These are phyloP conservation scores for Ceratocystis eucalypticola DNA, from an alignment of 2,329 filamentous ascomycete species.

Conservation along the genomic window DNA sequence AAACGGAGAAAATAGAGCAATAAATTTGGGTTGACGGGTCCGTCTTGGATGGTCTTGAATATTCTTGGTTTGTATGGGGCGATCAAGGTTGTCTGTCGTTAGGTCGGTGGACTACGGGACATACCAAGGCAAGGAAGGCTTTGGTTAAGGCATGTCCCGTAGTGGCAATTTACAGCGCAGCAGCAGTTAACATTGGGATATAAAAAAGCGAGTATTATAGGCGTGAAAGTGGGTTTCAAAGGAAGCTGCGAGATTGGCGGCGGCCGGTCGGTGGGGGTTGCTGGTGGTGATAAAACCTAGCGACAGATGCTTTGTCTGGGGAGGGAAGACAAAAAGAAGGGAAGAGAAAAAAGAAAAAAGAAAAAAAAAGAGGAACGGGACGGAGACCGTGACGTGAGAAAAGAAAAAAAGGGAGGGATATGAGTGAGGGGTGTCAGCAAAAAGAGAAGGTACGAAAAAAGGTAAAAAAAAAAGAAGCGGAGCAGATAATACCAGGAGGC, in stretches of 20 bases:
- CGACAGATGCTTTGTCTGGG: constrained; percentile 21
- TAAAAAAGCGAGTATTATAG: constrained; percentile 54
- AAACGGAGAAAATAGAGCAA: constrained; percentile 6
- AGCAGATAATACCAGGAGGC: constrained; percentile 5
- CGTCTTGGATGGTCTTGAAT: constrained; percentile 27
- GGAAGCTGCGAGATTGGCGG: constrained; percentile 16
- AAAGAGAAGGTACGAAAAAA: neutral
- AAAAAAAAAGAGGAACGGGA: neutral
- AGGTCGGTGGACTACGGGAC: constrained; percentile 78
- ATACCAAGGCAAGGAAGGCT: constrained; percentile 26
- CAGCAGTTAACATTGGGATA: constrained; percentile 27
- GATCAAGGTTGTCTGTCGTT: constrained; percentile 46
- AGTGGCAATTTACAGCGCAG: constrained; percentile 88
- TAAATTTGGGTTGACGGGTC: constrained; percentile 39
- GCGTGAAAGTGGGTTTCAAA: constrained; percentile 55
- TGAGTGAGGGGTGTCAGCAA: neutral
- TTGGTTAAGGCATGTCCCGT: constrained; percentile 45
- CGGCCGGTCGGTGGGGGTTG: constrained; percentile 21
- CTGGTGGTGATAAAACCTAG: constrained; percentile 25
- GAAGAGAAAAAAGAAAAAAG: constrained; percentile 11
- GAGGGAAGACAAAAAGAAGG: constrained; percentile 20
- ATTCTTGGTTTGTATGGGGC: constrained; percentile 30
- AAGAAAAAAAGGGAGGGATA: constrained; percentile 1
- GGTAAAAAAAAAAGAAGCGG: neutral
- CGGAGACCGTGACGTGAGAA: neutral